Evolutionary conservation across 164 flowering plant genomes (phyloP), one percentile per base, ranked within the genome.

Genomic region (Tetracentron sinense): DNA sequence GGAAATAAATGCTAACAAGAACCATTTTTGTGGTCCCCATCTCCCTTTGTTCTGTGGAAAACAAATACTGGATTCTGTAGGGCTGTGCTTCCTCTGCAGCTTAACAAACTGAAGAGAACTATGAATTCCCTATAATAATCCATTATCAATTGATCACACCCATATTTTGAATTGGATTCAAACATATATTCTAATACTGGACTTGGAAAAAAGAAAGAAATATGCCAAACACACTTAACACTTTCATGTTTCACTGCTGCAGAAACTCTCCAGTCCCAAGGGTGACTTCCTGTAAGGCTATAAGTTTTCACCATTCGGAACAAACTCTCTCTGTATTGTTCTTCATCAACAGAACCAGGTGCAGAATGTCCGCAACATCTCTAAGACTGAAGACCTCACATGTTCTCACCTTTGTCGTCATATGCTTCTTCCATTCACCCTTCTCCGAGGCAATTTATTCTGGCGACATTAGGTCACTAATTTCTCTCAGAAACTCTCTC

Each of bases 401-500:
- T 54, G 47, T 51, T 44, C 28, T 60, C 23, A 15, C 49, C 46
- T 38, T 73, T 53, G 8, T 62, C 20, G 27, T 56, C 27, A 26
- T 63, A 27, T 57, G 48, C 65, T 26, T 56, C 58, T 30, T 70
- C 35, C 42, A 38, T 52, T 46, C 59, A 35, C 56, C 73, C 57
- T 55, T 63, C 54, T 64, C 68, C 7, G 27, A 27, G 31, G 71
- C 65, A 31, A 42, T 46, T 61, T 6, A 62, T 62, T 56, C 65
- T 6, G 64, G 49, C 6, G 79, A 83, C 33, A 53, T 65, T 48
- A 60, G 28, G 42, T 60, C 63, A 28, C 50, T 81, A 51, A 35
- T 70, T 16, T 23, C 64, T 38, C 80, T 81, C 15, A 72, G 79
- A 69, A 63, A 64, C 53, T 65, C 73, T 50, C 72, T 80, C 23